Evolutionary conservation across 306 rosid genomes (phyloP), one percentile per base, ranked within the genome.

Genomic region (Cicer yamashitae): DNA sequence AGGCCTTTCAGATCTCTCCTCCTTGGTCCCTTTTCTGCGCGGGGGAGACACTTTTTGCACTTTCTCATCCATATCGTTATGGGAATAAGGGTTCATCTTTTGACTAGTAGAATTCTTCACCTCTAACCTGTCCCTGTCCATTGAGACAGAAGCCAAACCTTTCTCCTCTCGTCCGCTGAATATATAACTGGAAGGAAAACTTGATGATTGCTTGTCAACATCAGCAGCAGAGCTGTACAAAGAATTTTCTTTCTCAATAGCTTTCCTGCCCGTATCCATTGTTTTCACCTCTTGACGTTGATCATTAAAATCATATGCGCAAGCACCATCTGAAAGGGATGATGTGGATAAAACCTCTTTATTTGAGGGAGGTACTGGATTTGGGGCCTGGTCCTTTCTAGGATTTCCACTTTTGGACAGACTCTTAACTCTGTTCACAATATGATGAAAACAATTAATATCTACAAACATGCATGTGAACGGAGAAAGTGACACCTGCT

Each of bases 21-120:
- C 99, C 76, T 84, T 87, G 53, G 84, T 48, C 79, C 75, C 82
- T 87, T 91, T 94, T 67, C 96, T 87, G 67, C 86, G 87, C 25
- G 99, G 96, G 43, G 99, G 97, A 34, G 97, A 94, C 52, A 86
- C 96, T 85, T 89, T 89, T 75, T 82, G 92, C 72, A 92, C 96
- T 83, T 82, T 90, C 51, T 88, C 96, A 63, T 85, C 90, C 6
- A 82, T 51, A 78, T 86, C 97, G 70, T 83, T 88, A 67, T 82
- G 87, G 76, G 94, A 81, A 81, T 85, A 83, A 60, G 82, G 70
- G 46, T 83, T 76, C 72, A 82, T 79, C 86, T 86, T 91, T 72
- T 87, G 93, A 82, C 66, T 69, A 47, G 87, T 84, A 30, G 86
- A 78, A 73, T 91, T 90, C 78, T 88, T 92, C 81, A 76, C 76